Percentiles rank a stretch among this genome's conserved stretches.
Evolutionary conservation across 768 basidiomycete species (phyloP).

Genomic region (Podaxis sp.): DNA sequence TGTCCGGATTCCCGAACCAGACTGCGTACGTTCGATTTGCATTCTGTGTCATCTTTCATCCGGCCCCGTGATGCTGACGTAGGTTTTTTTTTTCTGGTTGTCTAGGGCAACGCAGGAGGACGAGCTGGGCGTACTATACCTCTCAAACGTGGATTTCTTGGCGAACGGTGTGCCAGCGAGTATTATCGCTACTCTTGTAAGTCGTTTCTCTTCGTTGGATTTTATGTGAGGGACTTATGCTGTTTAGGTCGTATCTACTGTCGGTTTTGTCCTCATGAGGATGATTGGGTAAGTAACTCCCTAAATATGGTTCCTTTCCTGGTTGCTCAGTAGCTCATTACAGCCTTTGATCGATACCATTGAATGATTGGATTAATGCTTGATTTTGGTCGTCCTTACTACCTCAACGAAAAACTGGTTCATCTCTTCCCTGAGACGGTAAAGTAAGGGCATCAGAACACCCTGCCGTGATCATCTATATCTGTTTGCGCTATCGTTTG

Average conservation of each 20-base stretch:
- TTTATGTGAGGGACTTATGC: not conserved
- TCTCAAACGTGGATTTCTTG: slow-evolving; percentile 83
- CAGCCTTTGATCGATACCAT: not conserved
- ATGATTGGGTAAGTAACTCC: slow-evolving; percentile 57
- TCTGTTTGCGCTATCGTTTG: not conserved
- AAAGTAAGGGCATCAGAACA: not conserved
- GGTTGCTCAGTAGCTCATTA: no score
- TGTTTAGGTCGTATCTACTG: slow-evolving; percentile 74
- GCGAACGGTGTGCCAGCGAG: slow-evolving; percentile 96
- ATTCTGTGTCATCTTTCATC: slow-evolving; percentile 12
- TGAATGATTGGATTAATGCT: not conserved
- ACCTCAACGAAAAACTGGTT: not conserved
- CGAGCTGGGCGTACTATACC: slow-evolving; percentile 88
- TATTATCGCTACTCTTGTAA: slow-evolving; percentile 78
- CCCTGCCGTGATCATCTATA: not conserved
- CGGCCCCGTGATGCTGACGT: slow-evolving; percentile 18
- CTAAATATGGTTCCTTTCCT: not conserved
- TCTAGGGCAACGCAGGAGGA: slow-evolving; percentile 87
- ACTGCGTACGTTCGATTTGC: slow-evolving; percentile 68
- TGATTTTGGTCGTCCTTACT: not conserved
- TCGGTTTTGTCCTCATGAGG: slow-evolving; percentile 79
- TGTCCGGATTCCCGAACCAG: slow-evolving; percentile 99
- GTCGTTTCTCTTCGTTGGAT: slow-evolving; percentile 22
- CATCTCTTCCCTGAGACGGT: not conserved
- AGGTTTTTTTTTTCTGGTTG: slow-evolving; percentile 1